Conservation (phyloP, 257 asterid species). For the Penstemon davidsonii region DNA sequence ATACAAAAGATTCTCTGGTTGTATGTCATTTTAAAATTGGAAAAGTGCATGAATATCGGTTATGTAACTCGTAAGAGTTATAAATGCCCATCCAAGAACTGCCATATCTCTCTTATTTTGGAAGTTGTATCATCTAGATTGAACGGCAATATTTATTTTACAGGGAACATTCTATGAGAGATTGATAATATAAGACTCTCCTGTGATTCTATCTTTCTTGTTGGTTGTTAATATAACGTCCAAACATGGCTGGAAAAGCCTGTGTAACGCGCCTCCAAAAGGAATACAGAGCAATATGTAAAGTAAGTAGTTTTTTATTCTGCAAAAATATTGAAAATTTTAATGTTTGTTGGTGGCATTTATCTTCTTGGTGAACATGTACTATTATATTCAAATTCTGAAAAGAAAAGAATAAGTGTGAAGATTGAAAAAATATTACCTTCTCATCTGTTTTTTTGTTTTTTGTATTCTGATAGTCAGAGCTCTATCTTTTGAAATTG, state of each 20-base stretch:
- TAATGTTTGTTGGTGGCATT: slow-evolving; percentile 15
- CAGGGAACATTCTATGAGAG: slow-evolving; percentile 28
- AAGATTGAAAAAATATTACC: neutral
- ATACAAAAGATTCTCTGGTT: slow-evolving; percentile 2
- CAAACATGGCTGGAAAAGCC: slow-evolving; percentile 72
- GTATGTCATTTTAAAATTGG: slow-evolving; percentile 11
- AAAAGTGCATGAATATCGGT: neutral
- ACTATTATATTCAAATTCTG: slow-evolving; percentile 2
- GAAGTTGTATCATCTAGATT: neutral
- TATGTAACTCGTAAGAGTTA: slow-evolving; percentile 10
- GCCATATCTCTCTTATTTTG: neutral
- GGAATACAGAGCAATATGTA: slow-evolving; percentile 93
- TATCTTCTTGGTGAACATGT: slow-evolving; percentile 16
- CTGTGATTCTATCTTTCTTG: slow-evolving; percentile 20
- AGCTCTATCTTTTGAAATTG: neutral
- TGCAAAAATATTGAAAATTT: slow-evolving; percentile 18
- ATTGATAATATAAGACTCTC: slow-evolving; percentile 29
- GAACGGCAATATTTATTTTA: slow-evolving; percentile 10
- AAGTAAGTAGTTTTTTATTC: slow-evolving; percentile 51
- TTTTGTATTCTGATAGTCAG: neutral
- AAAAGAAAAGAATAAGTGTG: neutral
- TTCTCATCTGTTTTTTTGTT: slow-evolving; percentile 13
- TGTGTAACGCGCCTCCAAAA: slow-evolving; percentile 96
- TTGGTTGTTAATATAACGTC: neutral
- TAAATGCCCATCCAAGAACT: neutral